Evolutionary conservation across 2,329 filamentous ascomycete species (phyloP).

Genomic region (Talaromyces sp.): DNA sequence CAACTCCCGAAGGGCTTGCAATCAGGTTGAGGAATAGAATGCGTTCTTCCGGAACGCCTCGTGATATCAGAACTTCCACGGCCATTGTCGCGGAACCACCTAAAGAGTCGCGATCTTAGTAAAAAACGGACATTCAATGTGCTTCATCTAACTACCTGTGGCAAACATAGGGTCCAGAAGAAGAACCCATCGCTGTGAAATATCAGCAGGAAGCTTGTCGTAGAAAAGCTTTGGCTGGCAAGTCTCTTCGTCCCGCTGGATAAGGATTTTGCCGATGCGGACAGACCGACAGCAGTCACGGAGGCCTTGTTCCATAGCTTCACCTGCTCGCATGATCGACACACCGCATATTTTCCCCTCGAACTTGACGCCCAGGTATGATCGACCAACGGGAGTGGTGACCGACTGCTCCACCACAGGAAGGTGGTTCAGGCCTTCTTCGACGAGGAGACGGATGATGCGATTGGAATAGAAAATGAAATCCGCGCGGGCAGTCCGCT

Average conservation of each 20-base stretch:
- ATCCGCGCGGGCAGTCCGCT: constrained; percentile 82
- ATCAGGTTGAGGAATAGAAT: constrained; percentile 97
- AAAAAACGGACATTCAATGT: background rate
- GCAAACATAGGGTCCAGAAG: constrained; percentile 98
- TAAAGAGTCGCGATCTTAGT: constrained; percentile 29
- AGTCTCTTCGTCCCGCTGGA: constrained; percentile 95
- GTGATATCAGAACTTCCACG: constrained; percentile 82
- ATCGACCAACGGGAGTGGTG: constrained; percentile 82
- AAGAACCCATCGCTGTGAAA: constrained; percentile 86
- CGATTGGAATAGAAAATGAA: constrained; percentile 99
- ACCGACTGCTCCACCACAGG: constrained; percentile 85
- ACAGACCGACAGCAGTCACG: constrained; percentile 97
- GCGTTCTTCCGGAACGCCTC: constrained; percentile 88
- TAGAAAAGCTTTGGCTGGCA: constrained; percentile 90
- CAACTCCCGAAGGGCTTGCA: constrained; percentile 88
- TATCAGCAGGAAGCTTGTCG: constrained; percentile 93
- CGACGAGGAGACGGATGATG: constrained; percentile 92
- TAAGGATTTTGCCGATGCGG: constrained; percentile 95
- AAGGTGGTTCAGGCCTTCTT: constrained; percentile 94
- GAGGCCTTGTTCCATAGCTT: constrained; percentile 96
- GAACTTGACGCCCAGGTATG: constrained; percentile 88
- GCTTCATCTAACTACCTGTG: constrained; percentile 58
- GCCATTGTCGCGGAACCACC: constrained; percentile 96
- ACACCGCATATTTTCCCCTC: constrained; percentile 98
- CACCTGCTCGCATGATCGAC: constrained; percentile 95